These are phyloP conservation scores for Leccinum pachyderme DNA, from an alignment of 1,284 basidiomycete genomes.

Conservation along the genomic window DNA sequence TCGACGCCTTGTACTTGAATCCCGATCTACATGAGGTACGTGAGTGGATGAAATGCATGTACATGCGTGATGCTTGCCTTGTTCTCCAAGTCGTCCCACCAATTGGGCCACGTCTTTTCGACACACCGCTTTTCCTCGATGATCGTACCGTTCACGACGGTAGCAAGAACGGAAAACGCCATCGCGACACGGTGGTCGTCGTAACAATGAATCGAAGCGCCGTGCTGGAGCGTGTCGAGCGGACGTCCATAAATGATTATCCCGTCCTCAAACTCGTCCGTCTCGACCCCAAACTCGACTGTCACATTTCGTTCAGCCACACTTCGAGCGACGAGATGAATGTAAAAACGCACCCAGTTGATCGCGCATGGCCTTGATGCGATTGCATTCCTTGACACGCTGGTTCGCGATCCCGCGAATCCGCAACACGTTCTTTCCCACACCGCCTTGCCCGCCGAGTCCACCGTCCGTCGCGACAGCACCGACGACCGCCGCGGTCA, in stretches of 20 bases:
- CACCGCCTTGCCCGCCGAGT: constrained; percentile 27
- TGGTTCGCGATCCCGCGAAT: constrained; percentile 98
- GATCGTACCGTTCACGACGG: constrained; percentile 72
- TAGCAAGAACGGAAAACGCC: constrained; percentile 91
- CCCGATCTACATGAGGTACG: constrained; percentile 65
- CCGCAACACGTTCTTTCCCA: constrained; percentile 56
- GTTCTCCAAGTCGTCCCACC: constrained; percentile 98
- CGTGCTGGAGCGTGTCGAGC: constrained; percentile 58
- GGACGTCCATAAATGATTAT: constrained; percentile 86
- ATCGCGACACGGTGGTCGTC: constrained; percentile 99
- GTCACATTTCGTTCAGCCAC: constrained; percentile 7
- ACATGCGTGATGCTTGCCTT: constrained; percentile 53
- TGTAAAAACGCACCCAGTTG: constrained; percentile 64
- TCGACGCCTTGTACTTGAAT: constrained; percentile 86
- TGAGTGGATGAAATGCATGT: neutral
- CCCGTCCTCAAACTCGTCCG: constrained; percentile 91
- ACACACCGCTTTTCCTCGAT: constrained; percentile 98
- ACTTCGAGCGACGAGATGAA: too few species aligned
- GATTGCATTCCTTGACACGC: constrained; percentile 97
- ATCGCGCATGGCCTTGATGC: constrained; percentile 96
- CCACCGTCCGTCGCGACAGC: constrained; percentile 67
- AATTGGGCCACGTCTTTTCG: constrained; percentile 99
- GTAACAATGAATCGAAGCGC: constrained; percentile 88
- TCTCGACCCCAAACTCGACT: constrained; percentile 96
- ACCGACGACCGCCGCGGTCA: constrained; percentile 90